Evolutionary conservation across 148 eudicot species (phyloP).

Genomic region (Rhododendron vialii): DNA sequence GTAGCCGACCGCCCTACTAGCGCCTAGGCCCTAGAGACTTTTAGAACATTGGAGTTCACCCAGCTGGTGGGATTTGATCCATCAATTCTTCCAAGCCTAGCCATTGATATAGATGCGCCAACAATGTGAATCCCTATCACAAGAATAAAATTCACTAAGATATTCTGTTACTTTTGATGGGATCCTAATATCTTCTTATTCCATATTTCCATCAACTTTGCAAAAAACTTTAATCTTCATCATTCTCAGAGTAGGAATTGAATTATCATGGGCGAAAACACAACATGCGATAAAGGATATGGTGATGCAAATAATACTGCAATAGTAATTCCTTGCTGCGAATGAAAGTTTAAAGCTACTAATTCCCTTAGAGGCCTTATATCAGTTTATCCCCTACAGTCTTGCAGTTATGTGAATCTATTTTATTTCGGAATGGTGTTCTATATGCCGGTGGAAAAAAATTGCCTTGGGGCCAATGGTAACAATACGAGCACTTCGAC

Average conservation of each 20-base stretch:
- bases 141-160: constrained; percentile 10
- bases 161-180: constrained; percentile 17
- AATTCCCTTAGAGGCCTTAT: neutral
- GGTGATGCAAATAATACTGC: neutral
- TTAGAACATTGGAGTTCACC: neutral
- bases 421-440: neutral
- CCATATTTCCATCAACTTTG: neutral
- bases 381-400: neutral
- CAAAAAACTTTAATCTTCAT: neutral
- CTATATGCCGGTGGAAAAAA: neutral
- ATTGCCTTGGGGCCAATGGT: neutral
- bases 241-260: neutral
- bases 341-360: neutral
- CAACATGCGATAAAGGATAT: neutral
- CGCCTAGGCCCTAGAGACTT: too few relatives aligned
- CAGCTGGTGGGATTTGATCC: constrained; percentile 38
- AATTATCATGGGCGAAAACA: neutral
- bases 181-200: neutral
- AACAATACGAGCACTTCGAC: neutral
- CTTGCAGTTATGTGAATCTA: too few relatives aligned
- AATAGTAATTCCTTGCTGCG: neutral
- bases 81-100: constrained; percentile 12
- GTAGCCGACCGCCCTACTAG: too few relatives aligned
- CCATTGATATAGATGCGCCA: constrained; percentile 28
- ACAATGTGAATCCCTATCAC: constrained; percentile 17